These are phyloP conservation scores for Plasmopara halstedii DNA, from an alignment of 352 stramenopile species.

Conservation along the genomic window DNA sequence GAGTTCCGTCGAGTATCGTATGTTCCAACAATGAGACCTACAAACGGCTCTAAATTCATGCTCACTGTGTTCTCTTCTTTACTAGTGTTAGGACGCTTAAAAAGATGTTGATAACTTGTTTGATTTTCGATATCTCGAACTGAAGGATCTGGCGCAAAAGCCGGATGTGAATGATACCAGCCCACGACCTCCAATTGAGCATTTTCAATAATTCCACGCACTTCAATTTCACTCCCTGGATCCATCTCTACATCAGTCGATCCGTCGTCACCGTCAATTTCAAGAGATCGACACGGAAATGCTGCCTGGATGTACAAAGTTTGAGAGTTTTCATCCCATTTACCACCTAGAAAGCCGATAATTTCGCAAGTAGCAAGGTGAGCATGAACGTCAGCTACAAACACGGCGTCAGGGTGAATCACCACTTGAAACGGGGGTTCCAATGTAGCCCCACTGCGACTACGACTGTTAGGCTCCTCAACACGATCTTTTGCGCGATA, in stretches of 20 bases:
- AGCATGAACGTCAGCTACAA: conserved; percentile 89
- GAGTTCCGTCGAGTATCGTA: conserved; percentile 82
- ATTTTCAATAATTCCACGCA: conserved; percentile 86
- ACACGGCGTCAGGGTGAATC: conserved; percentile 85
- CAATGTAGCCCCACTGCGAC: conserved; percentile 30
- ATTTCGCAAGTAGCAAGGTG: conserved; percentile 92
- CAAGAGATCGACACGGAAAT: conserved; percentile 88
- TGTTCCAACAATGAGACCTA: conserved; percentile 91
- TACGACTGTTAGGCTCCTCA: conserved; percentile 35
- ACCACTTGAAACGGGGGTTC: conserved; percentile 81
- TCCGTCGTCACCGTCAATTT: conserved; percentile 85
- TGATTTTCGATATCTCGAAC: conserved; percentile 94
- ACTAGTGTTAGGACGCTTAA: conserved; percentile 40
- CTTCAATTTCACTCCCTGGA: conserved; percentile 85
- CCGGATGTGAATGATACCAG: conserved; percentile 94
- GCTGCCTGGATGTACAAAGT: conserved; percentile 89
- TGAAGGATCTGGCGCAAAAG: conserved; percentile 89
- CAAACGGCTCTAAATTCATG: conserved; percentile 77
- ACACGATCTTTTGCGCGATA: conserved; percentile 39
- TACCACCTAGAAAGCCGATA: conserved; percentile 90
- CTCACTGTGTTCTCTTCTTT: conserved; percentile 11
- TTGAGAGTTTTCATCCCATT: conserved; percentile 75
- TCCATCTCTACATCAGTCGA: conserved; percentile 95
- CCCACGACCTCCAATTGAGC: conserved; percentile 87
- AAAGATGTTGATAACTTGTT: conserved; percentile 88